These are phyloP conservation scores for Fraxinus sp. DNA, from an alignment of 305 asterid species.

Conservation along the genomic window DNA sequence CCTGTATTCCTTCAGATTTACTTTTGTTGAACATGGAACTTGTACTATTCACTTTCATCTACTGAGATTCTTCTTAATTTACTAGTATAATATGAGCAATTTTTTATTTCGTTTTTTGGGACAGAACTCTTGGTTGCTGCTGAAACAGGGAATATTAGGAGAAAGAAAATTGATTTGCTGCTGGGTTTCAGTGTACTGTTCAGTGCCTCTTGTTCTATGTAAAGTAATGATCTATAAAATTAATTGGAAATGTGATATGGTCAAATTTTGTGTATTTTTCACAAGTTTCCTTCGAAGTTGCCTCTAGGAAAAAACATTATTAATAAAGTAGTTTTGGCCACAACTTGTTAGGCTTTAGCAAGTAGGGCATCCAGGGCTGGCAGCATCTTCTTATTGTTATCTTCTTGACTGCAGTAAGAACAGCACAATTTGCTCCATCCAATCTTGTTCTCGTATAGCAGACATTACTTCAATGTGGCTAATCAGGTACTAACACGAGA, in stretches of 20 bases:
- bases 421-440: constrained; percentile 7
- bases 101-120: constrained; percentile 5
- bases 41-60: constrained; percentile 36
- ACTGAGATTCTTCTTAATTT: constrained; percentile 22
- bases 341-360: constrained; percentile 44
- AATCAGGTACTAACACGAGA: background rate
- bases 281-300: background rate
- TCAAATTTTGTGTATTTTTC: background rate
- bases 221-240: background rate
- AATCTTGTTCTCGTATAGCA: constrained; percentile 14
- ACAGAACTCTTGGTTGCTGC: constrained; percentile 29
- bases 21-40: constrained; percentile 29
- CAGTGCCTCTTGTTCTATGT: background rate
- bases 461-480: constrained; percentile 20
- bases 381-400: constrained; percentile 45
- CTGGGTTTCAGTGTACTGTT: background rate
- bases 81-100: background rate
- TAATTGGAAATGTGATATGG: background rate
- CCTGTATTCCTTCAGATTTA: constrained; percentile 22
- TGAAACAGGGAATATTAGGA: constrained; percentile 24
- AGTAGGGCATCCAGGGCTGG: constrained; percentile 50
- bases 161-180: background rate
- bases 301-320: constrained; percentile 6
- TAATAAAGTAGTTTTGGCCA: constrained; percentile 48
- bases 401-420: constrained; percentile 26